These are phyloP conservation scores for Pholiota microspora DNA, from an alignment of 768 basidiomycete species.

Conservation along the genomic window DNA sequence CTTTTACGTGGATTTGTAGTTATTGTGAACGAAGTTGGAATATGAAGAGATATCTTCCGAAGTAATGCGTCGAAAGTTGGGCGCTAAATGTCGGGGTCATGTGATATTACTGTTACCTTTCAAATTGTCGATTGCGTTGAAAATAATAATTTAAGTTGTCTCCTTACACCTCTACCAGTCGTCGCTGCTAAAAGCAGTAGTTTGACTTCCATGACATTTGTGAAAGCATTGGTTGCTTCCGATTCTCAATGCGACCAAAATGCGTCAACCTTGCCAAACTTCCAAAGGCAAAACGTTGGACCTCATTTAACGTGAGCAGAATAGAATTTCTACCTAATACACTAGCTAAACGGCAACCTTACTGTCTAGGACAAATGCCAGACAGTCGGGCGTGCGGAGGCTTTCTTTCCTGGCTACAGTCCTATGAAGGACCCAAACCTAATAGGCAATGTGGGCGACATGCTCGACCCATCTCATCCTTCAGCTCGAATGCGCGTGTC, in stretches of 20 bases:
- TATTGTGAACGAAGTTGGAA: too few species aligned
- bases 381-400: constrained; percentile 33
- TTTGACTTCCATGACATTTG: too few species aligned
- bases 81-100: too few species aligned
- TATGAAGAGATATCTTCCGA: too few species aligned
- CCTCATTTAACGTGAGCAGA: constrained; percentile 1
- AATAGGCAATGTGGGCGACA: neutral
- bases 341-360: neutral
- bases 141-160: too few species aligned
- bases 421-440: neutral
- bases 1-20: too few species aligned
- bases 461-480: constrained; percentile 29
- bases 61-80: neutral
- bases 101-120: too few species aligned
- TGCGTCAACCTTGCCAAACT: neutral
- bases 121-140: too few species aligned
- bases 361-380: constrained; percentile 21
- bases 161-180: too few species aligned
- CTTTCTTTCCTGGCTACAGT: constrained; percentile 11
- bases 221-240: too few species aligned
- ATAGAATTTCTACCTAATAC: neutral
- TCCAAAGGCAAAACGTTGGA: constrained; percentile 3
- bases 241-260: constrained; percentile 1
- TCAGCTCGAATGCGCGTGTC: constrained; percentile 5
- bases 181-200: too few species aligned